Base-by-base conservation (phyloP, 768 basidiomycete genomes). In the Rubroboletus satanas region DNA sequence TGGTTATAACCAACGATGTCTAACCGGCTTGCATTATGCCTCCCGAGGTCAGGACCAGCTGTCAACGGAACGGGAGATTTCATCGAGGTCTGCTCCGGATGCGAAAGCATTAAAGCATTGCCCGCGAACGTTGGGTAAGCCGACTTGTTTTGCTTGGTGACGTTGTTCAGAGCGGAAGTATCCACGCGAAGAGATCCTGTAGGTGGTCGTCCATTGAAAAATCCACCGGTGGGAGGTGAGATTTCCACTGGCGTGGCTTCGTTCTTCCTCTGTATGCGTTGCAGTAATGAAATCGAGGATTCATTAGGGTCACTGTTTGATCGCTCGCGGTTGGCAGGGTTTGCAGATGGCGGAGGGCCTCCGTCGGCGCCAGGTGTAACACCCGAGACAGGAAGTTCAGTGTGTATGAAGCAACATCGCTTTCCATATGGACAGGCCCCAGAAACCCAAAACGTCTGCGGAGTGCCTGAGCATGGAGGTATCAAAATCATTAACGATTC, bases 341-440 rank as follows among this genome's bases (percentile, higher is more conserved):
- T 66, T 18, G 61, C 62, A 52, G 79, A 76, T 46, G 82, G 79
- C 33, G 81, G 83, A 36, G 83, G 76, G 28, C 77, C 71, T 28
- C 77, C 77, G 33, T 77, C 79, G 35, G 80, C 76, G 45, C 80
- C 80, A 52, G 81, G 80, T 43, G 81, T 74, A 18, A 77, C 74
- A 28, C 82, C 85, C n/a, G 81, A 76, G 43, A 78, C 76, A 17
- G 90, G 88, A 43, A 91, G 77, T 64, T 90, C 90, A 2, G 92
- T 93, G 66, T 94, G 92, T 63, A 94, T 93, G 79, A 94, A 94
- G 75, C 92, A 94, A 71, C 92, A 94, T 53, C 92, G 76, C 71
- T 93, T 93, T 50, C 93, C 92, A 61, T 94, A 94, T 0, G 92
- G 92, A 67, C 92, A 94, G 17, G 92, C 91, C 28, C 92, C 92